phyloP scores from a whole-genome alignment of 345 rosid species.

The Citrus australasica region DNA sequence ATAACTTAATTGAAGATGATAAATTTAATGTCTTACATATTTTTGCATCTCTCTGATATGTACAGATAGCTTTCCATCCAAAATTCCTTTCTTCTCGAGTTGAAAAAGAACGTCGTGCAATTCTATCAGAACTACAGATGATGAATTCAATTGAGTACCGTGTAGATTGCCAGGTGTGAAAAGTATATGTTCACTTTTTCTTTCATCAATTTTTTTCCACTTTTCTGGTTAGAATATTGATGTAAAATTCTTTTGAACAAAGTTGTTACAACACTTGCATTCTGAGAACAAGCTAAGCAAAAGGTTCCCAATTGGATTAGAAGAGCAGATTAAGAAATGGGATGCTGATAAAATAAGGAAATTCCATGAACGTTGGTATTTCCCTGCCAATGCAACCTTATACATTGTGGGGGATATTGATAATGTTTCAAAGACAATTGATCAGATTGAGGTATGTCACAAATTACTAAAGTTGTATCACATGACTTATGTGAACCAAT shows the following conservation, averaged over 20 bases:
- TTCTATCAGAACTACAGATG: slow-evolving; percentile 98
- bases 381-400: slow-evolving; percentile 94
- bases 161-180: slow-evolving; percentile 93
- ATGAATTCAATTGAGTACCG: slow-evolving; percentile 99
- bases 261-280: slow-evolving; percentile 95
- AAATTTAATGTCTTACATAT: not conserved
- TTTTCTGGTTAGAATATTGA: slow-evolving; percentile 4
- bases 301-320: slow-evolving; percentile 98
- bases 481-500: not conserved
- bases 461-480: slow-evolving; percentile 13
- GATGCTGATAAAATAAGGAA: slow-evolving; percentile 98
- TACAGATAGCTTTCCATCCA: slow-evolving; percentile 95
- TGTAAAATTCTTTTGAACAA: slow-evolving; percentile 23
- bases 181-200: slow-evolving; percentile 14
- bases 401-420: slow-evolving; percentile 95
- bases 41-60: slow-evolving; percentile 7
- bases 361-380: slow-evolving; percentile 99
- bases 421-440: slow-evolving; percentile 59
- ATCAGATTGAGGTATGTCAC: slow-evolving; percentile 75
- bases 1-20: not conserved
- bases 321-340: slow-evolving; percentile 98
- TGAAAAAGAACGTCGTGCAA: slow-evolving; percentile 98
- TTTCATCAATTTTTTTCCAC: slow-evolving; percentile 14
- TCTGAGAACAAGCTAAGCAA: slow-evolving; percentile 97
- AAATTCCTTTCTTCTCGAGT: slow-evolving; percentile 92